A percentile compares a stretch with the other conserved stretches of the same genome.
phyloP scores from a whole-genome alignment of 129 eudicot species.

The Rutidosis leptorrhynchoides region DNA sequence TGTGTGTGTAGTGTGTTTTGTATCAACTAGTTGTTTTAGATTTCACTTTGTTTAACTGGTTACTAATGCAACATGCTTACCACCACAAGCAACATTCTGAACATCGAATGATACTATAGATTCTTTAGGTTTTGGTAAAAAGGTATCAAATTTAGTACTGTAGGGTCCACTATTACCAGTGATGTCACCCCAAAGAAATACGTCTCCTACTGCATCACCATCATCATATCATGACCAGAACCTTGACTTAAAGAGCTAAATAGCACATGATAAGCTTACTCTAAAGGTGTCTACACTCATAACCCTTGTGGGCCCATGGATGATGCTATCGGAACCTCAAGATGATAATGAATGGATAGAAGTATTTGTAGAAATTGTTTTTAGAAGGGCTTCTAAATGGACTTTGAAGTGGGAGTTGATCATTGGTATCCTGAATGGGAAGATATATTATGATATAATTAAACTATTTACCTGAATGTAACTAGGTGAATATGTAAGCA shows the following conservation, averaged over 20 bases:
- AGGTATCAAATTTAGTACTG: constrained; percentile 52
- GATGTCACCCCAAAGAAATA: constrained; percentile 93
- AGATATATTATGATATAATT: constrained; percentile 1
- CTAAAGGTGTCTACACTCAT: constrained; percentile 74
- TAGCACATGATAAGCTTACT: constrained; percentile 93
- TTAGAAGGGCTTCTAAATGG: constrained; percentile 78
- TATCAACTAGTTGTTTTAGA: too few relatives aligned
- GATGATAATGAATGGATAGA: constrained; percentile 89
- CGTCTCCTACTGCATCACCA: constrained; percentile 94
- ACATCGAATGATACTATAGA: constrained; percentile 92
- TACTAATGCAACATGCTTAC: constrained; percentile 82
- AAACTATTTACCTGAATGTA: not conserved
- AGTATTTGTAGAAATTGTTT: constrained; percentile 51
- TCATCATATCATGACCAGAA: constrained; percentile 98
- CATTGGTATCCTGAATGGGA: constrained; percentile 63
- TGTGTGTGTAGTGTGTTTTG: too few relatives aligned
- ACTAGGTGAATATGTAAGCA: not conserved
- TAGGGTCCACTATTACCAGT: constrained; percentile 72
- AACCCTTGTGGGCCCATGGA: constrained; percentile 66
- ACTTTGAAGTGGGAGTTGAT: constrained; percentile 69
- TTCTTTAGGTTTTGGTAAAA: constrained; percentile 85
- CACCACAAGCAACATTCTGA: constrained; percentile 96
- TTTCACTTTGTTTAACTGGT: constrained; percentile 96
- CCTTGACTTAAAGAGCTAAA: constrained; percentile 99
- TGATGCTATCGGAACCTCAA: constrained; percentile 89